Evolutionary conservation across 179 eudicot species (phyloP).

Genomic region (Kewa caespitosa): DNA sequence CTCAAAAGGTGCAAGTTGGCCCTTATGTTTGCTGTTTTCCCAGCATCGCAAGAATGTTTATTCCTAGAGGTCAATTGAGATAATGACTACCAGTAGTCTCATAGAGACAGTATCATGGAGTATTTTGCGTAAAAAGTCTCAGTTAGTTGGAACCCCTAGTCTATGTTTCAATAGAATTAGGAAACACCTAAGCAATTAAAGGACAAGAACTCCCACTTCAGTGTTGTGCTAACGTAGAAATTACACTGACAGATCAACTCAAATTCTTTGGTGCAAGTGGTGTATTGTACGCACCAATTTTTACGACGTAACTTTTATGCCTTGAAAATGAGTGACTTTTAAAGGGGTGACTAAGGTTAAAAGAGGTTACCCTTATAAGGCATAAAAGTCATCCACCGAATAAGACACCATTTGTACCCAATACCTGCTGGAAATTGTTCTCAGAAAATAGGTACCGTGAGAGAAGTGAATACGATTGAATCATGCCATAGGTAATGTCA

Average conservation of each 20-base stretch:
- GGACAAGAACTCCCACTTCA: neutral
- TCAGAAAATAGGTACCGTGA: neutral
- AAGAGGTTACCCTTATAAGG: too few relatives aligned
- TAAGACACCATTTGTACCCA: too few relatives aligned
- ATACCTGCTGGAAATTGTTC: too few relatives aligned
- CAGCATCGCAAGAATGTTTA: constrained; percentile 24
- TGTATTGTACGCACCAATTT: too few relatives aligned
- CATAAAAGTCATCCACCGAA: too few relatives aligned
- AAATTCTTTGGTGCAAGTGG: too few relatives aligned
- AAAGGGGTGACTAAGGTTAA: too few relatives aligned
- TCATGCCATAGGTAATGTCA: neutral
- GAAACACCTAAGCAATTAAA: constrained; percentile 16
- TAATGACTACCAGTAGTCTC: constrained; percentile 16
- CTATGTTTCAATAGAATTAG: constrained; percentile 13
- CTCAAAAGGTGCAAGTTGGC: constrained; percentile 12
- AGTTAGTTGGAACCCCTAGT: constrained; percentile 17
- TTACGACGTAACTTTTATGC: too few relatives aligned
- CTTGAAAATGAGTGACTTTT: too few relatives aligned
- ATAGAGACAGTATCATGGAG: constrained; percentile 11
- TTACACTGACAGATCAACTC: neutral
- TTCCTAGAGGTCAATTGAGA: neutral
- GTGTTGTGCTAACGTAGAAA: constrained; percentile 1
- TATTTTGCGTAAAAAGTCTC: constrained; percentile 9
- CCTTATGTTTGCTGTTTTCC: constrained; percentile 27
- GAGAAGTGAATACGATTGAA: too few relatives aligned